Evolutionary conservation across 2,329 filamentous ascomycete genomes (phyloP).

Genomic region (Beauveria scarabaeidicola): DNA sequence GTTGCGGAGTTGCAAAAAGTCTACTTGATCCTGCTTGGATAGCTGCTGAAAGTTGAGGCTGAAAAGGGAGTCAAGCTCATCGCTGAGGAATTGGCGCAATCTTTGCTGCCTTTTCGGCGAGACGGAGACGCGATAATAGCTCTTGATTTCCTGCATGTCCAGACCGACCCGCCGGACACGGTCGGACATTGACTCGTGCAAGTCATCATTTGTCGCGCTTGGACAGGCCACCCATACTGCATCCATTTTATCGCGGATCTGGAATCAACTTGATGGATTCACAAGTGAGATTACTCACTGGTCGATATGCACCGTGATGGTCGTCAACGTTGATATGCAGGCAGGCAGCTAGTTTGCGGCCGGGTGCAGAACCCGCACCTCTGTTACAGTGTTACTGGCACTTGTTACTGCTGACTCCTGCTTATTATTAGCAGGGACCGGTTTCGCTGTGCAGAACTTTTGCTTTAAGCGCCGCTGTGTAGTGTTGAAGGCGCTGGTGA

Average conservation of each 20-base stretch:
- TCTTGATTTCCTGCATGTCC: constrained; percentile 38
- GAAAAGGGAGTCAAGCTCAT: constrained; percentile 28
- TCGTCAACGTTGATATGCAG: background rate
- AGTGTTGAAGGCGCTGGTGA: too few relatives aligned
- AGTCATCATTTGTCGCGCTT: constrained; percentile 2
- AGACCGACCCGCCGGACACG: constrained; percentile 34
- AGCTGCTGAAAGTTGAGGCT: constrained; percentile 20
- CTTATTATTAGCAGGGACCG: too few relatives aligned
- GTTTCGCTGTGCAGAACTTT: too few relatives aligned
- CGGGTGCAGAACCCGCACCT: constrained; percentile 1
- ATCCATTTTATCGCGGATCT: constrained; percentile 8
- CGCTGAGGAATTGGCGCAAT: constrained; percentile 31
- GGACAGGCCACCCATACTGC: constrained; percentile 15
- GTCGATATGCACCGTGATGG: background rate
- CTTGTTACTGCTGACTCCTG: too few relatives aligned
- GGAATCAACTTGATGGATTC: too few relatives aligned
- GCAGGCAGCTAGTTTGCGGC: too few relatives aligned
- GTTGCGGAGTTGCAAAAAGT: constrained; percentile 42
- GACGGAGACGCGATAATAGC: constrained; percentile 40
- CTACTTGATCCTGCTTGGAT: constrained; percentile 36
- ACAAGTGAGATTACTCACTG: too few relatives aligned
- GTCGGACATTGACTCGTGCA: constrained; percentile 28
- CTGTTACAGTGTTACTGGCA: background rate
- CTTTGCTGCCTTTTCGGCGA: constrained; percentile 32
- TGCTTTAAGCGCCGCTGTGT: too few relatives aligned